phyloP scores from a whole-genome alignment of 768 basidiomycete genomes.

The Amanita rimosa region DNA sequence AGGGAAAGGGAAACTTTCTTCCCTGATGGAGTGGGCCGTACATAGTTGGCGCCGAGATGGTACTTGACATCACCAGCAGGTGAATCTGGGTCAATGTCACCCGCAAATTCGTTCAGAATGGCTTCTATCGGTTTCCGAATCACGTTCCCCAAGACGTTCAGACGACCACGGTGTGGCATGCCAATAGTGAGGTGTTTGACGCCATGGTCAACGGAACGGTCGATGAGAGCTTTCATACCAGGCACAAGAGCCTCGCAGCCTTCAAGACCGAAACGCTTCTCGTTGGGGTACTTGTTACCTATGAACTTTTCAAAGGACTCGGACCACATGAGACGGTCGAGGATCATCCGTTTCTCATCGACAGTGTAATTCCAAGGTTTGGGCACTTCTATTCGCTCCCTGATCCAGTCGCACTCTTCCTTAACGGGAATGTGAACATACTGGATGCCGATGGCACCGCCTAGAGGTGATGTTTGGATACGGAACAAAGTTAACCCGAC shows the following conservation, averaged over 20 bases:
- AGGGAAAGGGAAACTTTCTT: conserved; percentile 97
- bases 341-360: conserved; percentile 98
- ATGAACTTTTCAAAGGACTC: conserved; percentile 99
- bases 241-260: conserved; percentile 97
- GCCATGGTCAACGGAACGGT: conserved; percentile 93
- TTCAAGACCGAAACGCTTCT: conserved; percentile 98
- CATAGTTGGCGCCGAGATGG: conserved; percentile 97
- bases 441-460: conserved; percentile 81
- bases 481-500: background rate
- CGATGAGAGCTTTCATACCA: conserved; percentile 99
- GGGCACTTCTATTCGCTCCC: conserved; percentile 90
- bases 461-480: conserved; percentile 17
- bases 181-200: conserved; percentile 95
- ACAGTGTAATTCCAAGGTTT: conserved; percentile 96
- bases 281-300: conserved; percentile 96
- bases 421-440: conserved; percentile 97
- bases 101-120: conserved; percentile 94
- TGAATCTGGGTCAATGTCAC: conserved; percentile 58
- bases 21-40: conserved; percentile 94
- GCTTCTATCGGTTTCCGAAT: conserved; percentile 98
- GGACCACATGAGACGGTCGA: conserved; percentile 99
- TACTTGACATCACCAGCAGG: conserved; percentile 98
- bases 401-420: conserved; percentile 98
- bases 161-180: conserved; percentile 98
- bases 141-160: conserved; percentile 97